These are phyloP conservation scores for Candida pseudoglaebosa DNA, from an alignment of 805 yeast species.

Conservation along the genomic window DNA sequence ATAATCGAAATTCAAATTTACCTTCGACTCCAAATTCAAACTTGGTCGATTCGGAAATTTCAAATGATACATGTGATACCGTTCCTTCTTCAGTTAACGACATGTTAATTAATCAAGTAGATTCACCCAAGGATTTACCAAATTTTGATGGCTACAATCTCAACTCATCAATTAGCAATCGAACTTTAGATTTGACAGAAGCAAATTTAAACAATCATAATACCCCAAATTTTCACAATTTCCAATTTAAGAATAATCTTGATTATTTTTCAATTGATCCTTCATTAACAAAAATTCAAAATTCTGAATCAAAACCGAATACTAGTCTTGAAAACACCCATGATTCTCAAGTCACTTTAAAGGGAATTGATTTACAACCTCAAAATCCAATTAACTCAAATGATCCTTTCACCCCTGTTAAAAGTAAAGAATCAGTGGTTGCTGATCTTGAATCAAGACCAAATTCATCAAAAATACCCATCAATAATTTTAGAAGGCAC, in stretches of 20 bases:
- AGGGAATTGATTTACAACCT: neutral
- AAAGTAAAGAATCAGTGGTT: neutral
- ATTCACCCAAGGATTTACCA: slow-evolving; percentile 1
- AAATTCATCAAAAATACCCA: neutral
- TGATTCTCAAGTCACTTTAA: neutral
- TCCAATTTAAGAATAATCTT: neutral
- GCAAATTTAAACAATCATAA: slow-evolving; percentile 1
- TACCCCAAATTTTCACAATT: neutral
- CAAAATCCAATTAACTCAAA: neutral
- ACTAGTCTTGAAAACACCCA: neutral
- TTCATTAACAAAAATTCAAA: no score
- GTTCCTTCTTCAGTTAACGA: slow-evolving; percentile 4
- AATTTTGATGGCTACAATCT: neutral
- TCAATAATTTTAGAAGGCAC: slow-evolving; percentile 10
- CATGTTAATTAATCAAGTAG: slow-evolving; percentile 1
- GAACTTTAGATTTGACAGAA: slow-evolving; percentile 2
- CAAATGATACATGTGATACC: slow-evolving; percentile 2
- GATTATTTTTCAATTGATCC: neutral
- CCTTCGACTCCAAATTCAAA: slow-evolving; percentile 4
- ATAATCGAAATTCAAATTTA: neutral
- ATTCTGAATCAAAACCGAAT: no score
- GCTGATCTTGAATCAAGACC: neutral
- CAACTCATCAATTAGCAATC: slow-evolving; percentile 1
- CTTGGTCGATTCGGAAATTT: slow-evolving; percentile 1
- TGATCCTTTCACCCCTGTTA: neutral